Percentiles rank a stretch among this genome's conserved stretches.
These are phyloP conservation scores for Erodium trifolium DNA, from an alignment of 441 rosid species.

Conservation along the genomic window DNA sequence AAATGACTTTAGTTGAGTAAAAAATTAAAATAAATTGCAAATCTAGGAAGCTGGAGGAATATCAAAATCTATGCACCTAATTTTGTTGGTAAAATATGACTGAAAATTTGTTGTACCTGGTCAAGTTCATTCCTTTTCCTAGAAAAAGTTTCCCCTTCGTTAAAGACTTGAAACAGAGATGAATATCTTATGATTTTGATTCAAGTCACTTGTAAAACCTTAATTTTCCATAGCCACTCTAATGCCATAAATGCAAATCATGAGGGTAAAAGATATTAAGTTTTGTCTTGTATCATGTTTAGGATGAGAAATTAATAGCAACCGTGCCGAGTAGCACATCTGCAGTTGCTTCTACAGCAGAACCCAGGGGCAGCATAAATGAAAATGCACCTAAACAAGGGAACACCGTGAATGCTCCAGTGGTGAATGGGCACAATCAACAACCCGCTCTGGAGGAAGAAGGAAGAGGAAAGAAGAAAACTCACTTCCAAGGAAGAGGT, in stretches of 20 bases:
- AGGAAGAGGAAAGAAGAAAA: constrained; percentile 53
- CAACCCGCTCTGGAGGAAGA: constrained; percentile 40
- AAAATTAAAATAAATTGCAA: background rate
- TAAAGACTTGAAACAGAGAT: background rate
- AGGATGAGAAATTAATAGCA: constrained; percentile 35
- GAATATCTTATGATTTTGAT: background rate
- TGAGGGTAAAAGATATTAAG: constrained; percentile 17
- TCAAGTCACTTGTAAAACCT: background rate
- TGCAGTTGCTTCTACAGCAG: constrained; percentile 28
- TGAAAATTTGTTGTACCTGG: background rate
- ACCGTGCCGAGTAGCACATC: constrained; percentile 22
- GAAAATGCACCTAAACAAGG: constrained; percentile 31
- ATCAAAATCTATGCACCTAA: background rate
- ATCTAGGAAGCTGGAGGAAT: background rate
- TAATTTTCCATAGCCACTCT: background rate
- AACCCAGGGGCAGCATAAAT: constrained; percentile 22
- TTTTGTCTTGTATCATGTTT: constrained; percentile 21
- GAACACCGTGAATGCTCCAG: constrained; percentile 27
- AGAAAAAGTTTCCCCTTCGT: background rate
- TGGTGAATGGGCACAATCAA: constrained; percentile 30
- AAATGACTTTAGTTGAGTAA: background rate
- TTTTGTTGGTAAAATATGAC: background rate
- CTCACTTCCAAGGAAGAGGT: constrained; percentile 56
- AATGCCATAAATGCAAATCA: background rate
- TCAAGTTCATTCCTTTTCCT: background rate